Percentiles rank a stretch among this genome's conserved stretches.
These are phyloP conservation scores for Cryptococcus sp. DNA, from an alignment of 1,284 basidiomycete species.

Conservation along the genomic window DNA sequence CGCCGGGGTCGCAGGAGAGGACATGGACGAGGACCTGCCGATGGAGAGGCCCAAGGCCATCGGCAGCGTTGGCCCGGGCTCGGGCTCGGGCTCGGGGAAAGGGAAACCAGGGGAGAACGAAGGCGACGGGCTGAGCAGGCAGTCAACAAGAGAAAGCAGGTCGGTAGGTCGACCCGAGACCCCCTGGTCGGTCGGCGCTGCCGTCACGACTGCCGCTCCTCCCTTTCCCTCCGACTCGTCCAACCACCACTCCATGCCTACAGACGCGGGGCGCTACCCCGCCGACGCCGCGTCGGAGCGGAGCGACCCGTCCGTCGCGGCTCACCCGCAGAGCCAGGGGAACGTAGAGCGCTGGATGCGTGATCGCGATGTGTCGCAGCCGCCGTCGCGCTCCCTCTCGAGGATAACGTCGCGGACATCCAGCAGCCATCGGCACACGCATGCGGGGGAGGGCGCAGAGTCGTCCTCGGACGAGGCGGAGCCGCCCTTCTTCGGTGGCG, in stretches of 20 bases:
- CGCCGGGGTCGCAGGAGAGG: constrained; percentile 49
- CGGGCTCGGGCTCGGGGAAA: background rate
- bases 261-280: too few species aligned
- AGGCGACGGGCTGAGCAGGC: constrained; percentile 21
- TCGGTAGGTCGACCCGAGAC: constrained; percentile 2
- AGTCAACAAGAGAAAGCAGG: constrained; percentile 33
- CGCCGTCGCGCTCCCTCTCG: constrained; percentile 40
- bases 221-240: too few species aligned
- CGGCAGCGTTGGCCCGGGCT: background rate
- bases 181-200: constrained; percentile 3
- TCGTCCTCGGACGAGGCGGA: constrained; percentile 39
- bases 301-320: too few species aligned
- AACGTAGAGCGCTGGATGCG: too few species aligned
- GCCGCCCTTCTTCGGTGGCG: constrained; percentile 26
- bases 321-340: too few species aligned
- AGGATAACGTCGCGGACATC: constrained; percentile 38
- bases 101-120: background rate
- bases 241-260: too few species aligned
- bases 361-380: constrained; percentile 23
- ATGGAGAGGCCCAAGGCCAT: constrained; percentile 15
- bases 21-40: constrained; percentile 43
- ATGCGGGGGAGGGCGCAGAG: constrained; percentile 18
- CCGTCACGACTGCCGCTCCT: background rate
- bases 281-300: too few species aligned
- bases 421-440: constrained; percentile 25